Evolutionary conservation across 2,329 filamentous ascomycete genomes (phyloP).

Genomic region (Xylaria sp.): DNA sequence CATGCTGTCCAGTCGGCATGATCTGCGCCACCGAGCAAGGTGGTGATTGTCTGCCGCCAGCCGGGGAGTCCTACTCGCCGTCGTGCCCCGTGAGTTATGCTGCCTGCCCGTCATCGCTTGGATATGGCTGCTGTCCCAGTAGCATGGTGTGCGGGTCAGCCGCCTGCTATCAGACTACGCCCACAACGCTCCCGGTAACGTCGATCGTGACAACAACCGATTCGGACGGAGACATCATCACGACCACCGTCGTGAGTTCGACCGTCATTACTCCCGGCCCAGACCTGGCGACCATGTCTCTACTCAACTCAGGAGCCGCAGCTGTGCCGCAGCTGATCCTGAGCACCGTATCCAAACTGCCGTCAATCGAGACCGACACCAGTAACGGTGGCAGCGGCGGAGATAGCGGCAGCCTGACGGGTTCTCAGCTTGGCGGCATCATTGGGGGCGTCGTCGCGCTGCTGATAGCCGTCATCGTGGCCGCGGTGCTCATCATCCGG

Average conservation of each 20-base stretch:
- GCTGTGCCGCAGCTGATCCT: slow-evolving; percentile 49
- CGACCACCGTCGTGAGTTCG: slow-evolving; percentile 46
- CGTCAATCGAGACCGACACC: slow-evolving; percentile 34
- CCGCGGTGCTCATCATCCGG: slow-evolving; percentile 53
- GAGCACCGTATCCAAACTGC: slow-evolving; percentile 46
- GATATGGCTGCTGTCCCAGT: slow-evolving; percentile 56
- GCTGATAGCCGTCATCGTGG: slow-evolving; percentile 50
- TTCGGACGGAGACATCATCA: slow-evolving; percentile 42
- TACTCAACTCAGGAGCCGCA: slow-evolving; percentile 21
- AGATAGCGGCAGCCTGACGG: slow-evolving; percentile 41
- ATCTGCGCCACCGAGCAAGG: slow-evolving; percentile 44
- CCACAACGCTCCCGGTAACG: slow-evolving; percentile 49
- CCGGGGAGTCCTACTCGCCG: slow-evolving; percentile 43
- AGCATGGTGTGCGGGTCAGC: slow-evolving; percentile 52
- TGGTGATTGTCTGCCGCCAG: slow-evolving; percentile 46
- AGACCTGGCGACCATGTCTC: slow-evolving; percentile 32
- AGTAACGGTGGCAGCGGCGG: slow-evolving; percentile 30
- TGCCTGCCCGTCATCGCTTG: slow-evolving; percentile 53
- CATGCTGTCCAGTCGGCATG: slow-evolving; percentile 51
- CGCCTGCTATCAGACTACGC: slow-evolving; percentile 52
- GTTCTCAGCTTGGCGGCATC: slow-evolving; percentile 54
- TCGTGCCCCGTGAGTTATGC: slow-evolving; percentile 50
- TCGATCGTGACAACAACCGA: slow-evolving; percentile 50
- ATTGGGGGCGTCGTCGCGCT: slow-evolving; percentile 54
- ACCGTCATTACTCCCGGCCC: slow-evolving; percentile 36